Base-by-base conservation (phyloP, 331 rosid genomes). In the Prunus yedoensis region DNA sequence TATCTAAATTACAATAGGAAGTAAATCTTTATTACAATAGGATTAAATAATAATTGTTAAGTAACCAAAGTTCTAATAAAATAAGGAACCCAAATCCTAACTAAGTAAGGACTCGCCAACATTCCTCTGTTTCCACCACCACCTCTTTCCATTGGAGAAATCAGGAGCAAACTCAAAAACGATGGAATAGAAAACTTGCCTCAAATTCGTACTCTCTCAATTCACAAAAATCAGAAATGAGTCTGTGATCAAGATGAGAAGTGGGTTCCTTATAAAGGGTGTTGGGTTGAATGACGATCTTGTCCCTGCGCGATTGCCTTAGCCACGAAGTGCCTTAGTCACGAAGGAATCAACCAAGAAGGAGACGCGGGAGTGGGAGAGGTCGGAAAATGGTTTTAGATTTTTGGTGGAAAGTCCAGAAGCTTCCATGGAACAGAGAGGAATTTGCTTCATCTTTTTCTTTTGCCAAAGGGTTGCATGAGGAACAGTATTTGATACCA, bases 101-200 rank as follows among this genome's bases (percentile, higher is more conserved):
- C n/a, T n/a, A n/a, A n/a, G n/a, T n/a, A n/a, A n/a, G n/a, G n/a
- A n/a, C n/a, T n/a, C n/a, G n/a, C n/a, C n/a, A n/a, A n/a, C n/a
- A n/a, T n/a, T n/a, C n/a, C 66, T 23, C 80, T 61, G 21, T 73
- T 56, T 28, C 81, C 74, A 23, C 67, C 50, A 15, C 43, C 69
- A 20, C 79, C 81, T 38, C 65, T 51, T 57, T 77, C 81, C 81
- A 77, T 77, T 50, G 76, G 27, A 77, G 28, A 10, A n/a, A 30
- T 32, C 66, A 47, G 32, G 66, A 71, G 49, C 66, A 71, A 56
- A 45, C 1, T 9, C 51, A 2, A 47, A 59, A 45, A n/a, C 43
- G 43, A 38, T 30, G 11, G 10, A 16, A 9, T 1, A n/a, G 5
- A 47, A 18, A 61, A 18, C 61, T 65, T 50, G 68, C 18, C 51